Percentiles rank a stretch among this genome's conserved stretches.
Evolutionary conservation across 1,139 yeast species (phyloP).

Genomic region (Pneumocystis carinii): DNA sequence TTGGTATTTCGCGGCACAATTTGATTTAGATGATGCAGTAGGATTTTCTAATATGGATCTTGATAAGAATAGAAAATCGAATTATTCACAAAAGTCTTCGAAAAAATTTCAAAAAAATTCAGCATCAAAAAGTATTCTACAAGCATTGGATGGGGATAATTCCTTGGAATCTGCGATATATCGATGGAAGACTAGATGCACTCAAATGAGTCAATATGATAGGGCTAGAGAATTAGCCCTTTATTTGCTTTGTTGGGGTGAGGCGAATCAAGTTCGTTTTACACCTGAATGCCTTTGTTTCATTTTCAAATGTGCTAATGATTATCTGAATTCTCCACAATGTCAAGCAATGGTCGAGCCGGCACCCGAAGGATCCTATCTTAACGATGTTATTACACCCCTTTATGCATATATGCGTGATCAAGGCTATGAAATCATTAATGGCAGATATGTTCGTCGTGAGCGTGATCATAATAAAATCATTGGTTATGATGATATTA

Average conservation of each 20-base stretch:
- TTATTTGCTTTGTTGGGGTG: constrained; percentile 92
- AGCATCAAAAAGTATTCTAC: constrained; percentile 39
- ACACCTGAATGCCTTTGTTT: constrained; percentile 86
- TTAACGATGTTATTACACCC: constrained; percentile 86
- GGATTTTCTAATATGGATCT: constrained; percentile 68
- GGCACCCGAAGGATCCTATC: constrained; percentile 64
- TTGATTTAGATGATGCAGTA: constrained; percentile 68
- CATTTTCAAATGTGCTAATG: constrained; percentile 84
- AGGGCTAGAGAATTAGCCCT: constrained; percentile 82
- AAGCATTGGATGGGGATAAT: constrained; percentile 78
- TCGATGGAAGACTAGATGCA: constrained; percentile 74
- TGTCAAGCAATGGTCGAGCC: constrained; percentile 56
- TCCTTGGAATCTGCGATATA: constrained; percentile 66
- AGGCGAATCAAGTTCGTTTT: constrained; percentile 92
- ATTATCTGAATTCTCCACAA: constrained; percentile 71
- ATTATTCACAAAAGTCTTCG: constrained; percentile 12
- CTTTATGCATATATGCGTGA: constrained; percentile 78
- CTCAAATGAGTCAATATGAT: constrained; percentile 50
- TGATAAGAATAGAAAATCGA: constrained; percentile 27
- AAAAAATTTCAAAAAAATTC: constrained; percentile 32
- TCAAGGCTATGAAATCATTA: constrained; percentile 87
- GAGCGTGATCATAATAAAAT: constrained; percentile 90
- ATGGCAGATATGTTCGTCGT: constrained; percentile 92
- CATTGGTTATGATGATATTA: constrained; percentile 95
- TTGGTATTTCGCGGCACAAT: constrained; percentile 92